These are phyloP conservation scores for Periconia sp. DNA, from an alignment of 2,329 filamentous ascomycete species.

Conservation along the genomic window DNA sequence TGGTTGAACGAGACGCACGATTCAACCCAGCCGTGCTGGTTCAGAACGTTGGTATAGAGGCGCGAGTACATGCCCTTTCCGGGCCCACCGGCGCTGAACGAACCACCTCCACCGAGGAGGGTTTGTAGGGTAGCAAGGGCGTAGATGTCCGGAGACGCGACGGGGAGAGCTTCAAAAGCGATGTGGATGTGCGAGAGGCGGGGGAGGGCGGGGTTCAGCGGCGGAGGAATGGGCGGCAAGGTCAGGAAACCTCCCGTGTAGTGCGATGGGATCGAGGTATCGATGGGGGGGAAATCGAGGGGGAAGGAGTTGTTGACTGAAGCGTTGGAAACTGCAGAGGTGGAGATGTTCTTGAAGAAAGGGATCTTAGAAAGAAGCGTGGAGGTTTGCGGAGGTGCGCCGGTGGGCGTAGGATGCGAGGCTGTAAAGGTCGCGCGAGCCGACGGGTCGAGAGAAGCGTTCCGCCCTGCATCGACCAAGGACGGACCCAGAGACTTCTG, in stretches of 20 bases:
- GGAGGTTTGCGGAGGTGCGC: conserved; percentile 56
- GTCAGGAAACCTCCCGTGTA: conserved; percentile 95
- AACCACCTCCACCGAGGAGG: conserved; percentile 91
- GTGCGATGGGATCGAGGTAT: conserved; percentile 68
- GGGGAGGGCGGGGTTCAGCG: conserved; percentile 74
- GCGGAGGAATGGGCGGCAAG: conserved; percentile 77
- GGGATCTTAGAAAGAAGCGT: conserved; percentile 80
- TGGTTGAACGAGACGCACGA: conserved; percentile 96
- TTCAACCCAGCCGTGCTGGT: conserved; percentile 97
- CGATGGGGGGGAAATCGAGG: conserved; percentile 49
- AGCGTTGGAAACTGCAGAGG: conserved; percentile 66
- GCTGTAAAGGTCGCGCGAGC: conserved; percentile 52
- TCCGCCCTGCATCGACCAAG: conserved; percentile 33
- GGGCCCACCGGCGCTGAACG: conserved; percentile 93
- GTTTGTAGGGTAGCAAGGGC: conserved; percentile 94
- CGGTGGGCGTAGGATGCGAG: conserved; percentile 36
- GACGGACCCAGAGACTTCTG: conserved; percentile 54
- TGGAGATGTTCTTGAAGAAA: conserved; percentile 86
- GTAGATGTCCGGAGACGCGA: conserved; percentile 90
- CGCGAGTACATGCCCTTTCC: conserved; percentile 99
- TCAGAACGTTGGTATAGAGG: conserved; percentile 95
- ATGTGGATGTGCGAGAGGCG: conserved; percentile 91
- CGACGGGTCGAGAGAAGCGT: conserved; percentile 16
- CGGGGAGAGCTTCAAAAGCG: conserved; percentile 91
- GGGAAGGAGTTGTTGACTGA: conserved; percentile 54